phyloP scores from a whole-genome alignment of 2,329 filamentous ascomycete species.

The Phyllachora maydis region DNA sequence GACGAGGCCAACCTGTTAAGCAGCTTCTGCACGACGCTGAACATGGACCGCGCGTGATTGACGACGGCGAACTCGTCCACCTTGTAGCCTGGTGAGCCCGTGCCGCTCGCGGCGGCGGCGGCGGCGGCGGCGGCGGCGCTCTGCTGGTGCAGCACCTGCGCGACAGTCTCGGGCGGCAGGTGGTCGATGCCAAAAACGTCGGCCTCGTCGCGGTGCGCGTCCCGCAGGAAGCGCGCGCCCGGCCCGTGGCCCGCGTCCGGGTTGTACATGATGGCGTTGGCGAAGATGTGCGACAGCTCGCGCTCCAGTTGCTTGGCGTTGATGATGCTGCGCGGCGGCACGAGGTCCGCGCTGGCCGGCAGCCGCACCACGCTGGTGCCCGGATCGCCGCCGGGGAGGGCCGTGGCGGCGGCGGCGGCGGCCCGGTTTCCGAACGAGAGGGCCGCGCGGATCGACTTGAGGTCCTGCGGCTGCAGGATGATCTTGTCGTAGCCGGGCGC shows the following conservation, averaged over 20 bases:
- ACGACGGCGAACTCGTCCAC: slow-evolving; percentile 73
- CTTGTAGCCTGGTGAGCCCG: slow-evolving; percentile 40
- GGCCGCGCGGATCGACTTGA: slow-evolving; percentile 57
- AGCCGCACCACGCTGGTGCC: slow-evolving; percentile 37
- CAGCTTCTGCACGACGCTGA: slow-evolving; percentile 63
- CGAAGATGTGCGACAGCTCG: slow-evolving; percentile 90
- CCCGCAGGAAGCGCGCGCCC: slow-evolving; percentile 35
- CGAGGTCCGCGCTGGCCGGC: slow-evolving; percentile 52
- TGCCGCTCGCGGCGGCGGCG: slow-evolving; percentile 18
- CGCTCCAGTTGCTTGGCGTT: slow-evolving; percentile 86
- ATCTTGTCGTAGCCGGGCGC: slow-evolving; percentile 58
- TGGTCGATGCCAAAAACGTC: too few species aligned
- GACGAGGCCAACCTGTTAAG: slow-evolving; percentile 55
- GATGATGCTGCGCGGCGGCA: slow-evolving; percentile 76
- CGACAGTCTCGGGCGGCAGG: too few species aligned
- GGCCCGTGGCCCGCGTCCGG: slow-evolving; percentile 56
- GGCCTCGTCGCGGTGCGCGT: slow-evolving; percentile 16
- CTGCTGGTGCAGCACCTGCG: too few species aligned
- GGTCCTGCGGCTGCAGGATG: slow-evolving; percentile 54
- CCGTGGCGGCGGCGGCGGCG: slow-evolving; percentile 36
- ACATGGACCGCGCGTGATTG: slow-evolving; percentile 77
- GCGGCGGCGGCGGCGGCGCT: slow-evolving; percentile 12
- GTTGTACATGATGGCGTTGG: slow-evolving; percentile 98
- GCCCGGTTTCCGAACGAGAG: slow-evolving; percentile 53
- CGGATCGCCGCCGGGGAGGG: slow-evolving; percentile 37